Base-by-base conservation (phyloP, 2,329 filamentous ascomycete species). In the Teratosphaeria nubilosa region DNA sequence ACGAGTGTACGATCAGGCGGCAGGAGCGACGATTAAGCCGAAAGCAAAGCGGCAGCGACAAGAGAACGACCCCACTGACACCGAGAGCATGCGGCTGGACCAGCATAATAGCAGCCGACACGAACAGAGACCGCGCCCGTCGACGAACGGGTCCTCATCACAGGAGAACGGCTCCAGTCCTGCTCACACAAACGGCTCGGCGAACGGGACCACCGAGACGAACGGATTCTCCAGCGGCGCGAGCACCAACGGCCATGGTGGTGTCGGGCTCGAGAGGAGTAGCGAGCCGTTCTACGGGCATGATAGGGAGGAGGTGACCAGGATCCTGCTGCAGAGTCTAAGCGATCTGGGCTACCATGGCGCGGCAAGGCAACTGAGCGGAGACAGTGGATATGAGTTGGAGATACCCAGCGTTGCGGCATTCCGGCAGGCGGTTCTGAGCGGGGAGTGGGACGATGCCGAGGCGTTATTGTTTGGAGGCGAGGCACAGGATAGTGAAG, bases 261-360 rank as follows among this genome's bases (percentile, higher is more conserved):
- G 60, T 56, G 13, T 57, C 56, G 54, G 41, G 50, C 11, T 16
- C 16, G 32, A 24, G 14, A 24, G 54, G 9, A 37, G 32, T 52
- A 55, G 25, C 56, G 65, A 70, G 61, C 68, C 68, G 25, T 97
- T 95, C 72, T 87, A 85, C 69, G 91, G 91, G 20, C 92, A 97
- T 70, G 84, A 94, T 70, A 84, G 90, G 70, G 91, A 96, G 77
- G 92, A 99, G 76, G 87, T 97, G 51, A 95, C 92, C 5, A 82
- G 94, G 56, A 87, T 97, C 63, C 75, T 99, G 66, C 94, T 99
- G 68, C 94, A 99, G 74, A 88, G 91, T 37, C 76, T 99, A 63
- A 83, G 85, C 25, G 92, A 96, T 71, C 80, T 99, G 76, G 94
- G 94, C 2, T 96, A 97, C 70, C 79, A 85, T 59, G 78, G 79